phyloP scores from a whole-genome alignment of 192 early-diverging fungal species.

The Chytriomyces sp. region DNA sequence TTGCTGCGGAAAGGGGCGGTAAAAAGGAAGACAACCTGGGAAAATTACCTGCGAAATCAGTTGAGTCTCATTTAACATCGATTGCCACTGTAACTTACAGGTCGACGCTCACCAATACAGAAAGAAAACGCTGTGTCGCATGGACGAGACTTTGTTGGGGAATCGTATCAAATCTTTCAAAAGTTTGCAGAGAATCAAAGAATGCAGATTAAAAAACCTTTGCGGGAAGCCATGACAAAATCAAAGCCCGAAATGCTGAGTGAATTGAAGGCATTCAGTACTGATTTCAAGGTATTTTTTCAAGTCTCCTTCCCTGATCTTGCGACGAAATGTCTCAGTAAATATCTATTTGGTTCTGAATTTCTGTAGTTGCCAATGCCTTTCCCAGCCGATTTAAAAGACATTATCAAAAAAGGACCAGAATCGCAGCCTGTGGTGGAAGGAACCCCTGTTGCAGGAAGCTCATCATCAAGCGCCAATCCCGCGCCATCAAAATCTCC shows the following conservation, averaged over 20 bases:
- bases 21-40: no score
- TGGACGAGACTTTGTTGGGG: conserved; percentile 48
- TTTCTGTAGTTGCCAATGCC: conserved; percentile 23
- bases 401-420: conserved; percentile 36
- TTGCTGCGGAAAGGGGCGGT: no score
- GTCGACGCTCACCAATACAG: no score
- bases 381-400: conserved; percentile 25
- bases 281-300: conserved; percentile 62
- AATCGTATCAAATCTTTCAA: conserved; percentile 50
- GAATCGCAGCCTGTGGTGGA: conserved; percentile 4
- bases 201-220: conserved; percentile 71
- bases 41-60: no score
- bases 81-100: no score
- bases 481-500: no score
- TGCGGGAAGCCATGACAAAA: conserved; percentile 63
- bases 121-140: conserved; percentile 38
- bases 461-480: not conserved
- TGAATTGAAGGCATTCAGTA: conserved; percentile 81
- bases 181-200: conserved; percentile 81
- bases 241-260: conserved; percentile 75
- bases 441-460: conserved; percentile 2
- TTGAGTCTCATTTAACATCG: no score
- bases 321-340: no score
- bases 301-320: not conserved
- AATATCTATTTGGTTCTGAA: not conserved